These are phyloP conservation scores for Laguncularia racemosa DNA, from an alignment of 345 rosid genomes.

Conservation along the genomic window DNA sequence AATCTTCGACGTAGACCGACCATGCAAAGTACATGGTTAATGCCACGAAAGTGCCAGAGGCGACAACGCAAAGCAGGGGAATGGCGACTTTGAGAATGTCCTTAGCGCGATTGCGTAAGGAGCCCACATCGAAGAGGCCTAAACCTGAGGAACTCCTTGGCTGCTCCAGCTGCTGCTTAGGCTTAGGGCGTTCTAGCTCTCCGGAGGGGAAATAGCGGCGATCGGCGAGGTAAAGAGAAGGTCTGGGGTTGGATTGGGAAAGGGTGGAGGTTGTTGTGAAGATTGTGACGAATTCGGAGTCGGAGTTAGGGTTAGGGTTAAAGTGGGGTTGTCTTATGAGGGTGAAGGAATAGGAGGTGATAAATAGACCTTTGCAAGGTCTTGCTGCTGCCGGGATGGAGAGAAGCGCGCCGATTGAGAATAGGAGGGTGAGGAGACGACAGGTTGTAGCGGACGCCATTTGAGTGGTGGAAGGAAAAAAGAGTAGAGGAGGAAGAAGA, in stretches of 20 bases:
- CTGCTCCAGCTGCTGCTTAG: constrained; percentile 8
- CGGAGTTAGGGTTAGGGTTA: constrained; percentile 18
- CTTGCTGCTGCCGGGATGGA: constrained; percentile 19
- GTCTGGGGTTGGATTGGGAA: constrained; percentile 24
- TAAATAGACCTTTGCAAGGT: constrained; percentile 36
- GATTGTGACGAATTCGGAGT: constrained; percentile 46
- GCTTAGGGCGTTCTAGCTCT: constrained; percentile 14
- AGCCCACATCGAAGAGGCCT: constrained; percentile 35
- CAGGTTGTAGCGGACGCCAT: too few relatives aligned
- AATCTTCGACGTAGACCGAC: constrained; percentile 44
- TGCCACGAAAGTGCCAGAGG: constrained; percentile 89
- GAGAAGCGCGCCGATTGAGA: background rate
- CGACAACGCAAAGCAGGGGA: constrained; percentile 80
- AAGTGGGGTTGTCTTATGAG: constrained; percentile 27
- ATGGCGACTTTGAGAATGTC: constrained; percentile 86
- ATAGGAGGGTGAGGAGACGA: too few relatives aligned
- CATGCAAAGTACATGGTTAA: constrained; percentile 82
- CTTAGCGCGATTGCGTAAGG: constrained; percentile 68
- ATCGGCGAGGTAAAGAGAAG: constrained; percentile 17
- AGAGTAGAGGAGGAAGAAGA: too few relatives aligned
- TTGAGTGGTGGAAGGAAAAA: too few relatives aligned
- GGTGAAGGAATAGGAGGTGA: constrained; percentile 69
- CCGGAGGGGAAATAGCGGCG: constrained; percentile 25
- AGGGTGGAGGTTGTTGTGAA: constrained; percentile 40
- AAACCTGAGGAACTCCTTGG: constrained; percentile 10